Evolutionary conservation across 306 rosid genomes (phyloP), one percentile per base, ranked within the genome.

Genomic region (Sophora flavescens): DNA sequence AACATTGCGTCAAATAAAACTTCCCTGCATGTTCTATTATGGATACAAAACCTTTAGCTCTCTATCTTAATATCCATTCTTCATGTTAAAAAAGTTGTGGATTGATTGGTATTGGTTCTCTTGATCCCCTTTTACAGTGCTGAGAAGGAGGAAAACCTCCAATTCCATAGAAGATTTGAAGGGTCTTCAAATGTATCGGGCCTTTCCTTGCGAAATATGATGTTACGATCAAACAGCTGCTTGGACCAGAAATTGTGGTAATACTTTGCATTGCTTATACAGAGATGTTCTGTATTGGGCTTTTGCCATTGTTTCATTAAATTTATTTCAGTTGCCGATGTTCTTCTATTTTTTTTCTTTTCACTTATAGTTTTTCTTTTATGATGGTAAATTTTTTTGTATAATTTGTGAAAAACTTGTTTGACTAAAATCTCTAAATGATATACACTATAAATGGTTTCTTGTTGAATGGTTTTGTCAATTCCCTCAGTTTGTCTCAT

Each of bases 401-500:
- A 74, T 54, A 56, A 53, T 63, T 53, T 78, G 56, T 80, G 68
- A 80, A 61, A 70, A 61, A 70, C 70, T 47, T 80, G 18, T 66
- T 69, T 84, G 60, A 72, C 77, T 64, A 18, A 69, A 86, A 77
- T 80, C 73, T 79, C 36, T 15, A 22, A 66, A 88, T 74, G 47
- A 78, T 72, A 65, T 38, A 78, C 72, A 28, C 80, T 75, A 60
- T 81, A 80, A 76, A 80, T 72, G 72, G 14, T 82, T 87, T 89
- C 72, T 78, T 77, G 74, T 82, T 84, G 74, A 79, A 76, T 85
- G 70, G 67, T 80, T 86, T 78, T 82, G 78, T 82, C 87, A 69
- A 80, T 86, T 84, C 81, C 86, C 84, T 82, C 91, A 96, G 98
- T 93, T 88, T 92, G 70, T 96, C 98, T 75, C 97, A 89, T 84